Conservation (phyloP, 768 basidiomycete species). For the Boletus fagicola region DNA sequence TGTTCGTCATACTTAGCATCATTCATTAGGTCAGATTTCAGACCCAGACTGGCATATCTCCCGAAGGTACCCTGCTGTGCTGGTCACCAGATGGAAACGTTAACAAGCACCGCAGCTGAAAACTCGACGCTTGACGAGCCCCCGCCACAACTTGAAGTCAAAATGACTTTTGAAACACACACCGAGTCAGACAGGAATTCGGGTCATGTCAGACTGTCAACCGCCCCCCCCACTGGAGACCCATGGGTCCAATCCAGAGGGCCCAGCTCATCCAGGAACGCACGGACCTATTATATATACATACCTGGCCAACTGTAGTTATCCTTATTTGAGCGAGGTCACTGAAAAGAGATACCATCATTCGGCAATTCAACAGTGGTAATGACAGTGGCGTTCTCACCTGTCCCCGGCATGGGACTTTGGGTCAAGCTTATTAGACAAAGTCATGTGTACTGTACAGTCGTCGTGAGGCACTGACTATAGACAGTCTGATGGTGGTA, state of each 20-base stretch:
- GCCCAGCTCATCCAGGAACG: background rate
- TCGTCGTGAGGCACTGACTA: background rate
- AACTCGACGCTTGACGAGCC: constrained; percentile 5
- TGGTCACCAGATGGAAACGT: background rate
- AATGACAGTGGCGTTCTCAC: background rate
- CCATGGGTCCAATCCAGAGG: background rate
- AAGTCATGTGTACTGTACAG: too few relatives aligned
- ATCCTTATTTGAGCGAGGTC: background rate
- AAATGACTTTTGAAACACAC: constrained; percentile 3
- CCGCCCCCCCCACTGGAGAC: background rate
- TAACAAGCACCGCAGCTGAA: background rate
- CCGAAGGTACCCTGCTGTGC: background rate
- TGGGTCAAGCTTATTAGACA: background rate
- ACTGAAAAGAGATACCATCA: background rate
- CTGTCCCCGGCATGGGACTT: background rate
- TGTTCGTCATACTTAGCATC: too few relatives aligned
- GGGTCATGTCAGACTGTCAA: background rate
- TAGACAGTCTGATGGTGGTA: too few relatives aligned
- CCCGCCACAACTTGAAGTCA: background rate
- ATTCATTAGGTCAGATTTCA: too few relatives aligned
- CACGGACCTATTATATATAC: background rate
- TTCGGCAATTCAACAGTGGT: background rate
- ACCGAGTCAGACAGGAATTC: background rate
- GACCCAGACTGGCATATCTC: background rate
- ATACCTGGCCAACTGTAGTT: background rate